Conservation (phyloP, 2,329 filamentous ascomycete species). For the Fusarium foetens region DNA sequence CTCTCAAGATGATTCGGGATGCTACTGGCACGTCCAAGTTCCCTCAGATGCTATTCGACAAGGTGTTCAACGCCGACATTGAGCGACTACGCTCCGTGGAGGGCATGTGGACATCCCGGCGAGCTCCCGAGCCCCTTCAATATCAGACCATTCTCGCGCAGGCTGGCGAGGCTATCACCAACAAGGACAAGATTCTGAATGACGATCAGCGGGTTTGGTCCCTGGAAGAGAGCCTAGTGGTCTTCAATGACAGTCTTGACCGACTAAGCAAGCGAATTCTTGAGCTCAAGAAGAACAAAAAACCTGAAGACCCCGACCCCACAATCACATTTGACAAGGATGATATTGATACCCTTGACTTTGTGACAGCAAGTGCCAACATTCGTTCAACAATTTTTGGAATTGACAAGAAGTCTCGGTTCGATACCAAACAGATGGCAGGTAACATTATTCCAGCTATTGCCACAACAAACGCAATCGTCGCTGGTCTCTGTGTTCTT, state of each 20-base stretch:
- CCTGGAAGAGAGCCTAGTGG: conserved; percentile 82
- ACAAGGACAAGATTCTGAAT: conserved; percentile 64
- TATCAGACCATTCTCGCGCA: conserved; percentile 70
- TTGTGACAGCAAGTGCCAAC: conserved; percentile 91
- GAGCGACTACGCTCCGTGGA: conserved; percentile 84
- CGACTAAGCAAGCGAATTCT: conserved; percentile 80
- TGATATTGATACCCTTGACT: conserved; percentile 92
- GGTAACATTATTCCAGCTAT: conserved; percentile 99
- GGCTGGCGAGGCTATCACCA: conserved; percentile 58
- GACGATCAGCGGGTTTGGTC: conserved; percentile 84
- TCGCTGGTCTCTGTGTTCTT: conserved; percentile 89
- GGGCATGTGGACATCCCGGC: conserved; percentile 93
- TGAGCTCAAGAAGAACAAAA: conserved; percentile 64
- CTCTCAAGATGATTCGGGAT: conserved; percentile 82
- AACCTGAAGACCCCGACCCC: conserved; percentile 63
- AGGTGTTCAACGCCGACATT: conserved; percentile 90
- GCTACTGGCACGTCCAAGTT: conserved; percentile 84
- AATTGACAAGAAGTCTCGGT: conserved; percentile 88
- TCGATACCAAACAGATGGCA: conserved; percentile 99
- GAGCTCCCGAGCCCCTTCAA: conserved; percentile 76
- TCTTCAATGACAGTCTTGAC: conserved; percentile 86
- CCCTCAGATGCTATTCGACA: conserved; percentile 84
- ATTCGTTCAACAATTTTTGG: conserved; percentile 89
- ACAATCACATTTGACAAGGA: conserved; percentile 95
- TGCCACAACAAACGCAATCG: conserved; percentile 97